Base-by-base conservation (phyloP, 2,329 filamentous ascomycete genomes). In the Acrodontium crateriforme region DNA sequence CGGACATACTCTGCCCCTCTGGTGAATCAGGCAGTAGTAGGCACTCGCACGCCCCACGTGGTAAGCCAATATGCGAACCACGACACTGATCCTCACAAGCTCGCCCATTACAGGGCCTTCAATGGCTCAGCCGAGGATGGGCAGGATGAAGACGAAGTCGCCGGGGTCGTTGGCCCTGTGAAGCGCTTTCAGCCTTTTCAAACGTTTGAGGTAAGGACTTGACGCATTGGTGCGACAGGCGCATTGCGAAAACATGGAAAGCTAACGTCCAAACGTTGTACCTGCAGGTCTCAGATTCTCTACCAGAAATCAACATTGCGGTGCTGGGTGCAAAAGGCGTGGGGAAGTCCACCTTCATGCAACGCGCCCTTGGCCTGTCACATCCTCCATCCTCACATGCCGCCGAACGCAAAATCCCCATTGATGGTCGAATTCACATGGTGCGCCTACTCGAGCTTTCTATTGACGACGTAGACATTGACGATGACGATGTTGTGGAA, bases 271-370 rank as follows among this genome's bases (percentile, higher is more conserved):
- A n/a, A 4, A 12, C 20, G 28, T 24, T 29, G 18, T 20, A 14
- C 17, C 9, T 33, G 27, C 30, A 40, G 30, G 25, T 37, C 27
- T 52, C 16, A 29, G 52, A 39, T 34, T 47, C 46, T 27, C 48
- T 65, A 38, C 63, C 64, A 19, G 62, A 70, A 44, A 60, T 74
- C 42, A 72, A 69, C 39, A 63, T 74, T 37, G 66, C 63, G 27
- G 62, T 74, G 16, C 53, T 73, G 25, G 70, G 71, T 34, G 58
- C 60, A 28, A 53, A 56, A 30, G 56, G 56, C 28, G 62, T 67
- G 5, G 70, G 70, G 35, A 75, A 74, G 50, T 65, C 67, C 14
- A 67, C 63, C 25, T 74, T 75, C 41, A 63, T 73, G 35, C 63
- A 64, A 37, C 58, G 60, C 31, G 66, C 69, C 9, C 52, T 75